Evolutionary conservation across 495 filamentous ascomycete species (phyloP).

Genomic region (Penicillium fimorum): DNA sequence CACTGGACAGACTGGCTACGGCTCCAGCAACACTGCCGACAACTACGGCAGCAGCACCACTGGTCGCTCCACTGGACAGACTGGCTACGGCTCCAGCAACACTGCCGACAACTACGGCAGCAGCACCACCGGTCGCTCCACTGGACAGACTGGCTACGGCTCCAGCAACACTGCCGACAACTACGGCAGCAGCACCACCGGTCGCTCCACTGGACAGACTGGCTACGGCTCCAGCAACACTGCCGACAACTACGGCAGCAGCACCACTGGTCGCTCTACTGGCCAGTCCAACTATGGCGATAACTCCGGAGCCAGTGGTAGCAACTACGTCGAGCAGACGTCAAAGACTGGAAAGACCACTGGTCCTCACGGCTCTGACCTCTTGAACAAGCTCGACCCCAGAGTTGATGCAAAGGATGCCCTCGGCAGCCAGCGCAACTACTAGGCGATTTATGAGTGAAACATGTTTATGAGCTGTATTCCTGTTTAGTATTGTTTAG

Average conservation of each 20-base stretch:
- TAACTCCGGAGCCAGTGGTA: constrained; percentile 15
- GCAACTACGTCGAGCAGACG: constrained; percentile 27
- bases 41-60: too few species aligned
- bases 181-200: constrained; percentile 14
- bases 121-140: constrained; percentile 13
- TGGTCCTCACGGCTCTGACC: constrained; percentile 35
- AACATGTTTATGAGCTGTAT: not conserved
- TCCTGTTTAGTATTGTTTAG: not conserved
- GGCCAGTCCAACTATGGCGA: constrained; percentile 28
- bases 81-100: constrained; percentile 4
- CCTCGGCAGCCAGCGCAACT: constrained; percentile 1
- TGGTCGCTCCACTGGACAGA: too few species aligned
- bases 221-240: constrained; percentile 3
- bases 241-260: constrained; percentile 13
- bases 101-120: constrained; percentile 13
- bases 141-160: constrained; percentile 10
- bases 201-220: constrained; percentile 10
- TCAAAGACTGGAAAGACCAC: constrained; percentile 11
- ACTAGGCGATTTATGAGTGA: constrained; percentile 1
- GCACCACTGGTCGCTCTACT: constrained; percentile 19
- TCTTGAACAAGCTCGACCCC: constrained; percentile 52
- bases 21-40: not conserved
- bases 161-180: constrained; percentile 13
- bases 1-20: constrained; percentile 3
- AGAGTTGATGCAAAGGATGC: constrained; percentile 33